Base-by-base conservation (phyloP, 2,329 filamentous ascomycete species). In the Neofusicoccum kwambonambiense region DNA sequence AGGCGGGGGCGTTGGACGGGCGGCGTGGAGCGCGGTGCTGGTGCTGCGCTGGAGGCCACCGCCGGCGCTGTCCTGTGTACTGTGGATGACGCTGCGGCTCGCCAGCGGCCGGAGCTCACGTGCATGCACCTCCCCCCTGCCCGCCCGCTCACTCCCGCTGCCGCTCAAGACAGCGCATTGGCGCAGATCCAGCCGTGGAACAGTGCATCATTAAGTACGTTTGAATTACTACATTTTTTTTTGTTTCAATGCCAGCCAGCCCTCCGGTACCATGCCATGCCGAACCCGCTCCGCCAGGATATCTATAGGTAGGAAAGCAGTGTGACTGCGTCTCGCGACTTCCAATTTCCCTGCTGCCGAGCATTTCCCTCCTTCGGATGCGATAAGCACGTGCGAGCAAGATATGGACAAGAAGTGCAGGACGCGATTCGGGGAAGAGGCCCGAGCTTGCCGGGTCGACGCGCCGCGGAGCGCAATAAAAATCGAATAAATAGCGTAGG, bases 11-110 rank as follows among this genome's bases (percentile, higher is more conserved):
- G 57, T 51, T 27, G 61, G 35, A 15, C 17, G 35, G 17, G 39
- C 22, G 61, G 39, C 19, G 12, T 68, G 8, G 71, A 70, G 64
- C 68, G 7, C 72, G 73, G 62, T 76, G 76, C 74, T 22, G 22
- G 62, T 44, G 31, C 19, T 57, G 34, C 12, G 19, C 19, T 35
- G 41, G 42, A 31, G 27, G 27, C 27, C 27, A 31, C 27, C 27
- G 27, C 27, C 27, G 27, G 27, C 27, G 27, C 27, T 31, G 27
- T 31, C 4, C 27, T 31, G 27, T 31, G 27, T 31, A 7, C 37
- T 39, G 13, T 12, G 11, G 3, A 60, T 44, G 41, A 58, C 56
- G 56, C 56, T 41, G 52, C 52, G 19, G 52, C 52, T 47, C 27
- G 37, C 19, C 15, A 22, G 54, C 54, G 56, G 27, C 31, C 42